A percentile compares a stretch with the other conserved stretches of the same genome.
These are phyloP conservation scores for Leccinum disarticulatum DNA, from an alignment of 768 basidiomycete genomes.

Conservation along the genomic window DNA sequence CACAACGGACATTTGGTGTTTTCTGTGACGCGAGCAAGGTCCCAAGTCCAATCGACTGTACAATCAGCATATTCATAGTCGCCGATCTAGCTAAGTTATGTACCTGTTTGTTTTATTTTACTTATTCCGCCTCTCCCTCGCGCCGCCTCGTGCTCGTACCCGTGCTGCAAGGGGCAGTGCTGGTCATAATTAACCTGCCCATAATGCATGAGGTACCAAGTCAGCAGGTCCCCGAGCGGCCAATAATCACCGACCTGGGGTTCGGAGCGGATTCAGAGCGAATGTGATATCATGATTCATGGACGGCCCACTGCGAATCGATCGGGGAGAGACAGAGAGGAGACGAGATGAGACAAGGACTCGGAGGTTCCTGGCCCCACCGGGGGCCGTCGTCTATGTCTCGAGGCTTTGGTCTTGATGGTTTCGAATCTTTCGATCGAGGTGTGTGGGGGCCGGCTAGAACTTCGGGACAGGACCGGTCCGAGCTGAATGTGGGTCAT, in stretches of 20 bases:
- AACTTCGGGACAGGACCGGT: too few species aligned
- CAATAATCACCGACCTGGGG: not conserved
- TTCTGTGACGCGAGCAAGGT: not conserved
- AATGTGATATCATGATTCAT: not conserved
- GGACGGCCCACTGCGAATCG: too few species aligned
- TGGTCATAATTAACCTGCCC: not conserved
- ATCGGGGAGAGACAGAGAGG: too few species aligned
- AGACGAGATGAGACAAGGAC: too few species aligned
- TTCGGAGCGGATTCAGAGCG: not conserved
- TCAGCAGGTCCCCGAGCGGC: not conserved
- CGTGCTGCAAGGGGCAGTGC: not conserved
- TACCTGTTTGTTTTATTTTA: not conserved
- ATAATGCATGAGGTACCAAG: too few species aligned
- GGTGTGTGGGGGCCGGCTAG: too few species aligned
- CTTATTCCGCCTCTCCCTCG: too few species aligned
- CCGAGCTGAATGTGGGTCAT: too few species aligned
- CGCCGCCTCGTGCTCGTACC: not conserved
- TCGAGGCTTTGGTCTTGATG: too few species aligned
- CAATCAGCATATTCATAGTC: not conserved
- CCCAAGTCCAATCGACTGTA: not conserved
- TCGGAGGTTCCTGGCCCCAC: not conserved
- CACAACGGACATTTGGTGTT: not conserved
- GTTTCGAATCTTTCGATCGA: too few species aligned
- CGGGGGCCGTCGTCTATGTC: not conserved
- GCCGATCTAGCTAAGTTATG: too few species aligned